Percentiles rank a stretch among this genome's conserved stretches.
These are phyloP conservation scores for Eleusine indica DNA, from an alignment of 176 grass and related monocot species.

Conservation along the genomic window DNA sequence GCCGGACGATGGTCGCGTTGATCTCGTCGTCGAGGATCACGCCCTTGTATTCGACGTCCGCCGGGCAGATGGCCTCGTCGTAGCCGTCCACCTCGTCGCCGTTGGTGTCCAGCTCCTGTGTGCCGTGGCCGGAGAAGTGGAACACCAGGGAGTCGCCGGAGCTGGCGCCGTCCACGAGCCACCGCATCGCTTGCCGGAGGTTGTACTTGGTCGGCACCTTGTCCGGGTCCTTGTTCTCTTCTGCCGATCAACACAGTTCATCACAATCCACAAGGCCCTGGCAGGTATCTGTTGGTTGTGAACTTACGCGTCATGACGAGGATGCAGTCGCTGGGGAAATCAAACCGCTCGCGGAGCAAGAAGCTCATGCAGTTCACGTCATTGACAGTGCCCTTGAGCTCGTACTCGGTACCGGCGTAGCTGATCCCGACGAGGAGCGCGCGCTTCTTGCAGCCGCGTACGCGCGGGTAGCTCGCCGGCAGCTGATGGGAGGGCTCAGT, in stretches of 20 bases:
- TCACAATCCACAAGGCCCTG: too few relatives aligned
- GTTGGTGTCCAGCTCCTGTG: conserved; percentile 77
- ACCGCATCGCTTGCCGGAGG: conserved; percentile 72
- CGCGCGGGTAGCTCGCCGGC: conserved; percentile 45
- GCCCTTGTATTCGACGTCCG: conserved; percentile 71
- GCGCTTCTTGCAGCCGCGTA: conserved; percentile 62
- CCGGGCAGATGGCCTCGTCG: conserved; percentile 85
- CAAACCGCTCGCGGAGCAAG: conserved; percentile 59
- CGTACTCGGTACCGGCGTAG: conserved; percentile 61
- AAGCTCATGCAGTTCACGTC: conserved; percentile 72
- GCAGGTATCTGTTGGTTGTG: not conserved
- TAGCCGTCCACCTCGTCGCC: conserved; percentile 84
- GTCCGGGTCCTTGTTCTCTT: conserved; percentile 50
- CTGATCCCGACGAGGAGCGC: conserved; percentile 83
- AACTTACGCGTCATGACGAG: conserved; percentile 70
- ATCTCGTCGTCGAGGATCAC: conserved; percentile 78
- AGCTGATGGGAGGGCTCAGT: too few relatives aligned
- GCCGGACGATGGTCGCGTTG: conserved; percentile 68
- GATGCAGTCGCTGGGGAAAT: conserved; percentile 57
- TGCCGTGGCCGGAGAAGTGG: conserved; percentile 89
- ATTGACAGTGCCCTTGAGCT: conserved; percentile 82
- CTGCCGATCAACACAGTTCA: conserved; percentile 24
- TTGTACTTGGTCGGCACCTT: conserved; percentile 62
- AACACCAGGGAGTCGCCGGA: conserved; percentile 79
- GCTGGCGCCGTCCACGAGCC: conserved; percentile 62